Conservation (phyloP, 2,329 filamentous ascomycete species). For the Xylariomycetidae sp. region DNA sequence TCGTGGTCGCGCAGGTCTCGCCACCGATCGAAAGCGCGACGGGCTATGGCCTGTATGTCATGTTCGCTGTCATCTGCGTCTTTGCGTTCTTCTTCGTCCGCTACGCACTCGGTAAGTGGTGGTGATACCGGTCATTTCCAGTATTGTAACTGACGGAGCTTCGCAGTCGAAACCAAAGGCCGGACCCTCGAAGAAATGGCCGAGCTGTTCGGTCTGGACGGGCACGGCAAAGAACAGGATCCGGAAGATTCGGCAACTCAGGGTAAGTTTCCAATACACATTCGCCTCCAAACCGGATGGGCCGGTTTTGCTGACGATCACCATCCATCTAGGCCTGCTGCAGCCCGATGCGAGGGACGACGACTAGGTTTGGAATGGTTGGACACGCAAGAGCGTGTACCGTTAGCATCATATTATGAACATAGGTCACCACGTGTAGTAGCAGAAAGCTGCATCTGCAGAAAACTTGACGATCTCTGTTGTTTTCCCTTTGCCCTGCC, state of each 20-base stretch:
- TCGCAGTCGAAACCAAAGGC: constrained; percentile 14
- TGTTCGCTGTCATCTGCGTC: constrained; percentile 20
- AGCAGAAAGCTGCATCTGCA: too few species aligned
- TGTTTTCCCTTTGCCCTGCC: constrained; percentile 14
- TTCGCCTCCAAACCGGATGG: too few species aligned
- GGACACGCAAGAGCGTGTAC: too few species aligned
- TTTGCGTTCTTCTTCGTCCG: constrained; percentile 22
- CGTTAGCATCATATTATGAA: too few species aligned
- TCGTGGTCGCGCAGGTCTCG: constrained; percentile 16
- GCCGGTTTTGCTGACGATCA: too few species aligned
- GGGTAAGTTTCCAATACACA: not conserved
- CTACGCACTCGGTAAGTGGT: constrained; percentile 16
- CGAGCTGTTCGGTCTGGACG: constrained; percentile 12
- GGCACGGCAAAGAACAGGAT: not conserved
- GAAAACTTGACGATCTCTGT: too few species aligned
- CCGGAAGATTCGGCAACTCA: not conserved
- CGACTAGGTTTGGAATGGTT: too few species aligned
- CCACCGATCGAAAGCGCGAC: constrained; percentile 19
- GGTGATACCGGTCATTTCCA: too few species aligned
- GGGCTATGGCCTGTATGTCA: constrained; percentile 22
- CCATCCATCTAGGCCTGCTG: too few species aligned
- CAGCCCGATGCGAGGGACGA: too few species aligned
- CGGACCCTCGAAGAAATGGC: constrained; percentile 17
- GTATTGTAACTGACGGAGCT: not conserved
- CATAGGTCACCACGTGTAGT: too few species aligned